Evolutionary conservation across 768 basidiomycete genomes (phyloP).

Genomic region (Mycena haematopus): DNA sequence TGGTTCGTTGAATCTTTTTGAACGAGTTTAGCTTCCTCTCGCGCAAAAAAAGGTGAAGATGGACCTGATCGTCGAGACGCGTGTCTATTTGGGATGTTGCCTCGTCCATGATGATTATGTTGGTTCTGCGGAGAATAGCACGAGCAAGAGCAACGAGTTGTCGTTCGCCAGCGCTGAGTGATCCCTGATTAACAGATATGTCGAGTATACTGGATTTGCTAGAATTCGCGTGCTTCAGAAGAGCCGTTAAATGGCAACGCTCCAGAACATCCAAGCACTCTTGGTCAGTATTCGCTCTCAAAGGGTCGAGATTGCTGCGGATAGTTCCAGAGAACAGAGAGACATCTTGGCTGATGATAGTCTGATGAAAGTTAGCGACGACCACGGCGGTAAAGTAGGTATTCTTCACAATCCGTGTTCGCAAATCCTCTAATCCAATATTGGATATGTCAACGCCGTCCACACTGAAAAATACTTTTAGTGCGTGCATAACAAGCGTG

Average conservation of each 20-base stretch:
- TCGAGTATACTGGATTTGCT: conserved; percentile 53
- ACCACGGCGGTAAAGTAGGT: not conserved
- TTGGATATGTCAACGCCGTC: conserved; percentile 74
- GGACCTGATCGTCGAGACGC: conserved; percentile 69
- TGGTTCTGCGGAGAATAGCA: conserved; percentile 68
- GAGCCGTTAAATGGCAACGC: conserved; percentile 63
- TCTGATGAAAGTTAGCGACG: conserved; percentile 43
- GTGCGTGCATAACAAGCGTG: not conserved
- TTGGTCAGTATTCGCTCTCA: conserved; percentile 59
- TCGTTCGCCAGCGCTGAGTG: conserved; percentile 78
- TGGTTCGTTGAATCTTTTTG: conserved; percentile 71
- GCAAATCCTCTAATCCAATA: conserved; percentile 72
- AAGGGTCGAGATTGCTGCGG: conserved; percentile 74
- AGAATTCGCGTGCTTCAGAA: conserved; percentile 44
- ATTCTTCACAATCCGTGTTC: conserved; percentile 60
- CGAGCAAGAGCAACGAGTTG: conserved; percentile 76
- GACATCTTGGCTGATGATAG: conserved; percentile 78
- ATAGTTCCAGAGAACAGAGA: conserved; percentile 78
- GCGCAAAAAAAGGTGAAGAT: conserved; percentile 11
- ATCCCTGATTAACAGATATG: conserved; percentile 68
- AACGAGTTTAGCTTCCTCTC: not conserved
- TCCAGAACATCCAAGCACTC: conserved; percentile 72
- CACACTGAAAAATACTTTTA: conserved; percentile 40
- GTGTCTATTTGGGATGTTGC: conserved; percentile 81
- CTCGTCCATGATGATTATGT: conserved; percentile 77